A percentile compares a stretch with the other conserved stretches of the same genome.
phyloP scores from a whole-genome alignment of 305 asterid species.

The Fraxinus greggii region DNA sequence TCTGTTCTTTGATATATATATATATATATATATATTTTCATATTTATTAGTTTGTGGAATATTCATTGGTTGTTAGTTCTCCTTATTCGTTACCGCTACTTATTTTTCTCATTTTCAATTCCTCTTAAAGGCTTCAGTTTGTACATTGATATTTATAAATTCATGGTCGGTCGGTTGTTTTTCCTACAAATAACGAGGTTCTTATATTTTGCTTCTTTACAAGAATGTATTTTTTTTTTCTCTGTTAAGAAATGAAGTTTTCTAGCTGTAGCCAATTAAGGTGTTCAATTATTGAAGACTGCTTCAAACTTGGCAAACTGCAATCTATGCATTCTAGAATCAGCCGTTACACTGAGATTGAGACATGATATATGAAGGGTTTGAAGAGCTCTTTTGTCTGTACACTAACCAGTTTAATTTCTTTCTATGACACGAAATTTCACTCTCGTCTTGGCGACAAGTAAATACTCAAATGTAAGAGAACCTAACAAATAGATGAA shows the following conservation, averaged over 20 bases:
- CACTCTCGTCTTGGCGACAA: background rate
- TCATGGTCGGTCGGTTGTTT: background rate
- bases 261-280: slow-evolving; percentile 8
- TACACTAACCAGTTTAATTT: background rate
- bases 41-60: slow-evolving; percentile 19
- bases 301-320: slow-evolving; percentile 19
- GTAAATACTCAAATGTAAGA: background rate
- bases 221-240: background rate
- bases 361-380: background rate
- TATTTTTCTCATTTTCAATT: background rate
- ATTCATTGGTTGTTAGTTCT: slow-evolving; percentile 2
- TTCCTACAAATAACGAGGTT: background rate
- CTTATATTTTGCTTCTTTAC: background rate
- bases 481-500: background rate
- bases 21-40: background rate
- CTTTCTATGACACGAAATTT: background rate
- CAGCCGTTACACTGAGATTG: background rate
- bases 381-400: background rate
- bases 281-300: slow-evolving; percentile 30
- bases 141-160: background rate
- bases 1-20: background rate
- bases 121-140: background rate
- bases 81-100: background rate
- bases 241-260: background rate
- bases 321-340: slow-evolving; percentile 3